Base-by-base conservation (phyloP, 2,329 filamentous ascomycete genomes). In the Huntiella omanensis region DNA sequence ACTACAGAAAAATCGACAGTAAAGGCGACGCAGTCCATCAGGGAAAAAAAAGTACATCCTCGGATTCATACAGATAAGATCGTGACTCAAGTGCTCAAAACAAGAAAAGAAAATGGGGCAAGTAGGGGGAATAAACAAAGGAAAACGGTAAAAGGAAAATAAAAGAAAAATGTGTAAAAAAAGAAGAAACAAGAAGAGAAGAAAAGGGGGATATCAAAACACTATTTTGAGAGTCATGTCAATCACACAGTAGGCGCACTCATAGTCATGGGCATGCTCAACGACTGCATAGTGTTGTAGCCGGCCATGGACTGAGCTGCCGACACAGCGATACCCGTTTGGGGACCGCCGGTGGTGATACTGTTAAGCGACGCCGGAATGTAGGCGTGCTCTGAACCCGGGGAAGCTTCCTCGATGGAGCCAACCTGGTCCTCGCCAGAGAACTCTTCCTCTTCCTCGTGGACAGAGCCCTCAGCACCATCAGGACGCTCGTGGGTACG, bases 381-480 rank as follows among this genome's bases (percentile, higher is more conserved):
- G 58, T 81, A 83, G 46, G 75, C 75, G 53, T 70, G 66, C 53
- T 82, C 77, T 0, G 80, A 83, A 41, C 72, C 76, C 12, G 83
- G 81, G 10, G 82, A 86, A 13, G 80, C 77, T 52, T 87, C 82
- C 52, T 85, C 83, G 22, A 87, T 72, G 35, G 83, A 80, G 45
- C 81, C 80, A 47, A 88, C 76, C 28, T 87, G 82, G 54, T 91
- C 83, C 53, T 92, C 85, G 50, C 88, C 84, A 33, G 75, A 78
- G 55, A 70, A 78, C 46, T 91, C 83, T 57, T 93, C 85, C 54
- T 88, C 76, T 40, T 92, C 85, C 55, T 93, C 86, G 57, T 70
- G 71, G 55, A 77, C 69, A n/a, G 51, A 50, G 44, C 66, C 67
- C 38, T 80, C 75, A 37, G 62, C 68, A 33, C 73, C 74, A 43